Evolutionary conservation across 2,329 filamentous ascomycete species (phyloP), one percentile per base, ranked within the genome.

Genomic region (Colletotrichum coccodes): DNA sequence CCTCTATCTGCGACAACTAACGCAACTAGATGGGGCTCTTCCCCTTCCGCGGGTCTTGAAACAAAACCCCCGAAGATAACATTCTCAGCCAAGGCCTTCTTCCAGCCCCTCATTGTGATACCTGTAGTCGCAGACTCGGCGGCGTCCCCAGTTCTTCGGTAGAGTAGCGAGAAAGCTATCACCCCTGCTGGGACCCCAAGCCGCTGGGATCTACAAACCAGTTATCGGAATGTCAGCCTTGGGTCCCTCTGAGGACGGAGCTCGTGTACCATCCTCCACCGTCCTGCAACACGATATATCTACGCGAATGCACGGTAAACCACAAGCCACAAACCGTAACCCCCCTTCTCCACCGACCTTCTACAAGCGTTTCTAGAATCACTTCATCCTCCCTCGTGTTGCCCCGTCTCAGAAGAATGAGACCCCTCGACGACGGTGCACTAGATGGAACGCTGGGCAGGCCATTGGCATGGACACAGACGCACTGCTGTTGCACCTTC

Each of bases 51-150:
- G 30, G 61, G 47, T 50, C 26, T 56, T 34, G 50, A 52, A 68
- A 50, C 60, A 68, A 68, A 64, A 44, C 16, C 49, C 66, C 61
- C 56, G 62, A 64, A 68, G 56, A 69, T 69, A 49, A 60, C 56
- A 61, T 69, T 60, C 49, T 56, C 49, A 34, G 60, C 40, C 4
- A 68, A 56, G 53, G 38, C 38, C 44, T 36, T 53, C 21, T 60
- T 60, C n/a, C 30, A 23, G 28, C 26, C 36, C 23, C 21, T 47
- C 30, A 23, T 54, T 28, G 40, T 54, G 42, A 65, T 65, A 49
- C 65, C 56, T 65, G 54, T 47, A 60, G 60, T 47, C 49, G 54
- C 65, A 65, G 40, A 60, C 40, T 59, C 56, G 32, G 56, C 54
- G 40, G 59, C 47, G 36, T 54, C 54, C 49, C 60, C 54, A 42